Base-by-base conservation (phyloP, 2,329 filamentous ascomycete species). In the Trichoderma koningii region DNA sequence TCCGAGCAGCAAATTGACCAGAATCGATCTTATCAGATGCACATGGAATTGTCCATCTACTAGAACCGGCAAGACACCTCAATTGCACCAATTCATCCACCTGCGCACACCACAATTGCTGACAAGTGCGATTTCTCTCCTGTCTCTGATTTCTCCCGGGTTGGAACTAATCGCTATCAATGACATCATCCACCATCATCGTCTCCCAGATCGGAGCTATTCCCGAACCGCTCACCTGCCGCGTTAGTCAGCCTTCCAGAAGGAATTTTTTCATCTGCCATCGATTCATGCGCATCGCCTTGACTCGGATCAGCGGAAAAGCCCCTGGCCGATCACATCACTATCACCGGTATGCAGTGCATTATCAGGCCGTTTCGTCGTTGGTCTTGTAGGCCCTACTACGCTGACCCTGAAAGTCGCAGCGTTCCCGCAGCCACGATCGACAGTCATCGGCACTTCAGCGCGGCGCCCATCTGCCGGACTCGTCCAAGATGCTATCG, bases 101-200 rank as follows among this genome's bases (percentile, higher is more conserved):
- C 19, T 60, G 44, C 15, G 38, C 30, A 41, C 17, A 4, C 4
- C 17, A n/a, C 14, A 10, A 19, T 45, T 14, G 23, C 26, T n/a
- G 3, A 28, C 23, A 45, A 10, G 10, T 14, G 34, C 10, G 2
- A 12, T 38, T 38, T 38, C 4, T 7, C 7, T 5, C 9, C 3
- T 34, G 14, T 23, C 10, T 26, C 1, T 26, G 14, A 23, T 50
- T 59, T 34, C 23, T 10, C 42, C 12, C 17, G 17, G 9, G 15
- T 34, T 10, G 45, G 28, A 17, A 2, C 21, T 30, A 50, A 5
- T 38, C 1, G 44, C 59, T 53, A 53, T 62, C 59, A 44, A 62
- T 62, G 59, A 62, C 59, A 45, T 62, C 59, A 53, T 7, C 7
- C 34, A 7, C 21, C 23, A 15, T 19, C 23, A 45, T 53, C 23